These are phyloP conservation scores for Rhynchosporium graminicola DNA, from an alignment of 2,329 filamentous ascomycete species.

Conservation along the genomic window DNA sequence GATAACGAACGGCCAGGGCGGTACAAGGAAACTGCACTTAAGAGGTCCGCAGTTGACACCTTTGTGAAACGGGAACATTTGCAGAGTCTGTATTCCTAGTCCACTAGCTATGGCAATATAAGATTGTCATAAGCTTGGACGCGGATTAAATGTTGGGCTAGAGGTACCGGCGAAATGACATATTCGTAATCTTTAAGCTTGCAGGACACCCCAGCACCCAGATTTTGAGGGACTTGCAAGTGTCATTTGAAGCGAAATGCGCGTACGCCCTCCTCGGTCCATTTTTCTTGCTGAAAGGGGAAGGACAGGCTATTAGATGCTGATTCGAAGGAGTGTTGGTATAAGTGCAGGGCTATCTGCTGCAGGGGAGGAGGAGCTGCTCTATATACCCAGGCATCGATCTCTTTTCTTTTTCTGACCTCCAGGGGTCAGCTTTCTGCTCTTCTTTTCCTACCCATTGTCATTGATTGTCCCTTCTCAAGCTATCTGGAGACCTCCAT, in stretches of 20 bases:
- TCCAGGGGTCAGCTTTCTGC: slow-evolving; percentile 25
- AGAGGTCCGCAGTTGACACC: no score
- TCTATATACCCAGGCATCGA: slow-evolving; percentile 36
- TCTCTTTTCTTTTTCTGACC: slow-evolving; percentile 36
- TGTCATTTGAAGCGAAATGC: slow-evolving; percentile 17
- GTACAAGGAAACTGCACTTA: not conserved
- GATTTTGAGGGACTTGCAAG: slow-evolving; percentile 5
- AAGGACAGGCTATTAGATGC: slow-evolving; percentile 9
- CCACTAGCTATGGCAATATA: no score
- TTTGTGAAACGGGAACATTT: no score
- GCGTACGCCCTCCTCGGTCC: slow-evolving; percentile 4
- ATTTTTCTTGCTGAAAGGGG: not conserved
- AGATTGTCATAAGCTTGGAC: no score
- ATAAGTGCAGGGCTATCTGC: not conserved
- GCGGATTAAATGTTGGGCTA: no score
- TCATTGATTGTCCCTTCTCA: slow-evolving; percentile 11
- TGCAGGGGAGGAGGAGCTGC: slow-evolving; percentile 16
- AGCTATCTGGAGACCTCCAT: slow-evolving; percentile 8
- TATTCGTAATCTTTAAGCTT: slow-evolving; percentile 6
- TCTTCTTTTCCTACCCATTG: slow-evolving; percentile 17
- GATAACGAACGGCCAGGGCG: slow-evolving; percentile 6
- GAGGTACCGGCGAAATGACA: not conserved
- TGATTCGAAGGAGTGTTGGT: slow-evolving; percentile 7
- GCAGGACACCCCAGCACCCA: slow-evolving; percentile 4
- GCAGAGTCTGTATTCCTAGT: no score